Conservation (phyloP, 2,329 filamentous ascomycete genomes). For the Hirsutella thompsonii region DNA sequence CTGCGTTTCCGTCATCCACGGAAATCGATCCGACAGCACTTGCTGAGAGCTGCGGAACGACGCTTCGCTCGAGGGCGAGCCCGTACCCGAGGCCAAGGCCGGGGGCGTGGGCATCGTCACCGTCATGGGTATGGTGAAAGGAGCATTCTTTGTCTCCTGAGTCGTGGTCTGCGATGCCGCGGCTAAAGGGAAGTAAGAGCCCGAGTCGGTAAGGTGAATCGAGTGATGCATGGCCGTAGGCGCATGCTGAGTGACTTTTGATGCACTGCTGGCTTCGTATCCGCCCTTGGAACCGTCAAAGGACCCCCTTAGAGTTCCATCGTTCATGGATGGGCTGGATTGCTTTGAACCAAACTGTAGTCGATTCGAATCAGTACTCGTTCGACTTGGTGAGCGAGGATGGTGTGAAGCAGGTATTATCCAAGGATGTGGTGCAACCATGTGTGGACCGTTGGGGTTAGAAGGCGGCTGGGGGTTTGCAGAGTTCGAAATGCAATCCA, state of each 20-base stretch:
- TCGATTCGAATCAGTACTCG: constrained; percentile 8
- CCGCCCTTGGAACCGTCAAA: constrained; percentile 13
- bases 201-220: constrained; percentile 13
- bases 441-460: constrained; percentile 1
- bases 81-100: constrained; percentile 31
- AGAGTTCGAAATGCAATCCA: constrained; percentile 17
- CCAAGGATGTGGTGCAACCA: too few species aligned
- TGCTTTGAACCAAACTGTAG: constrained; percentile 50
- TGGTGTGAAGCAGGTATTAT: too few species aligned
- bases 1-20: constrained; percentile 33
- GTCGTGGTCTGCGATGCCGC: constrained; percentile 14
- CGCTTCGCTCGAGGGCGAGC: constrained; percentile 29
- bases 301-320: constrained; percentile 31
- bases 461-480: constrained; percentile 7
- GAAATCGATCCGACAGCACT: constrained; percentile 28
- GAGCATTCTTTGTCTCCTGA: constrained; percentile 9
- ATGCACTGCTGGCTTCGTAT: neutral
- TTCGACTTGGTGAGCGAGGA: too few species aligned
- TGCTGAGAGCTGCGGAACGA: constrained; percentile 23
- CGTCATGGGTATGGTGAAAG: constrained; percentile 18
- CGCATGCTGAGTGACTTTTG: neutral
- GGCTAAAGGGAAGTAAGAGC: constrained; percentile 6
- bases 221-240: constrained; percentile 6
- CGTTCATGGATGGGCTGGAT: constrained; percentile 34
- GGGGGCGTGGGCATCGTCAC: constrained; percentile 30